A percentile compares a stretch with the other conserved stretches of the same genome.
phyloP scores from a whole-genome alignment of 2,329 filamentous ascomycete species.

The Sarocladium oryzae region DNA sequence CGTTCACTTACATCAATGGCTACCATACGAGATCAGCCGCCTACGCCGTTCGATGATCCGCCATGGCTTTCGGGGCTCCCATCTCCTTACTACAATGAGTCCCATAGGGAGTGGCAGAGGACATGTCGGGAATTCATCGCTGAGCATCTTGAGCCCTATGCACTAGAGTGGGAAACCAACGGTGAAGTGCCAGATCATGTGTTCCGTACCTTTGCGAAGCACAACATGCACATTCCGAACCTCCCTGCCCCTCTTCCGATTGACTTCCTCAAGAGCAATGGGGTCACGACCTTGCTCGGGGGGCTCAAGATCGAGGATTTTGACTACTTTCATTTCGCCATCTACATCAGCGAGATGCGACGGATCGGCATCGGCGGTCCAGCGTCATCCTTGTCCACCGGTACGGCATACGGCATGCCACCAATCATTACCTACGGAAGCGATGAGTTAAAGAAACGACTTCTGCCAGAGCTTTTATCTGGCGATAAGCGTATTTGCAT shows the following conservation, averaged over 20 bases:
- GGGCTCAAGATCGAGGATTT: neutral
- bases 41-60: neutral
- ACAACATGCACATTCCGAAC: slow-evolving; percentile 25
- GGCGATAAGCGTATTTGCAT: slow-evolving; percentile 33
- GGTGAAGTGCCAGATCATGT: slow-evolving; percentile 39
- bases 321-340: neutral
- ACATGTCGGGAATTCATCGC: slow-evolving; percentile 46
- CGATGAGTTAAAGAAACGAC: slow-evolving; percentile 19
- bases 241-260: slow-evolving; percentile 26
- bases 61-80: neutral
- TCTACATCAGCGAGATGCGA: slow-evolving; percentile 20
- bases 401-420: slow-evolving; percentile 41
- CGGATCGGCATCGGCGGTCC: slow-evolving; percentile 44
- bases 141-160: slow-evolving; percentile 46
- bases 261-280: neutral
- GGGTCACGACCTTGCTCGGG: neutral
- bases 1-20: neutral
- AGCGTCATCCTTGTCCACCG: slow-evolving; percentile 46
- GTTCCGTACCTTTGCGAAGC: slow-evolving; percentile 23
- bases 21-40: neutral
- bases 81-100: neutral
- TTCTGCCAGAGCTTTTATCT: slow-evolving; percentile 39
- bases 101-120: neutral
- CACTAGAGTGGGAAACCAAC: slow-evolving; percentile 55
- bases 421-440: slow-evolving; percentile 20